Evolutionary conservation across 768 basidiomycete genomes (phyloP), one percentile per base, ranked within the genome.

Genomic region (Mycena haematopus): DNA sequence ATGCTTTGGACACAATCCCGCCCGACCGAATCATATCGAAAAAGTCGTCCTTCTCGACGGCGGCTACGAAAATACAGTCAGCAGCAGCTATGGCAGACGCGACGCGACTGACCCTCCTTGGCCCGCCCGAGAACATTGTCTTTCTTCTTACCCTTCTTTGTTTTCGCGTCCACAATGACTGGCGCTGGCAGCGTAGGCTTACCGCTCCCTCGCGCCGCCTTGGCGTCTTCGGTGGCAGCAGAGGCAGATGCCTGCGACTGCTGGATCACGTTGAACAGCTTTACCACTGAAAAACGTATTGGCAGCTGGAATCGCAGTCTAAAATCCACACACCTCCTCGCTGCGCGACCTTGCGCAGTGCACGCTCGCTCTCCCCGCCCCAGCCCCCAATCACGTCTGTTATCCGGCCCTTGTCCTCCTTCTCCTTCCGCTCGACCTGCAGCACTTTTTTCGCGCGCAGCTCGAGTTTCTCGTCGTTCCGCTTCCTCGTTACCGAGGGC

Each of bases 241-340:
- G 81, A 72, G 1, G 84, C 78, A 14, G 81, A 82, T 27, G 81
- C 77, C 69, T 95, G 93, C 21, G 91, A 88, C 65, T 92, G 90
- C 65, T 94, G 93, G 52, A 95, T 91, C 5, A 84, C 86, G 68
- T 95, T 95, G 78, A 95, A 95, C 17, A 95, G 78, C 70, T 90
- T 87, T n/a, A 95, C 92, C 49, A 95, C 93, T 85, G 38, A 21
- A 50, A 6, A 11, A 11, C 14, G 45, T 58, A 31, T 60, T 9
- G 50, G 40, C 35, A 58, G 46, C 40, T 36, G 8, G 22, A 6
- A 11, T 47, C 29, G 29, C 17, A 11, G 19, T n/a, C 22, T 22
- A 15, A 27, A 36, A n/a, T 2, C 40, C 36, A 69, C 84, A 53
- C 73, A 91, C 91, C 91, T 76, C 91, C 91, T 73, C 91, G 80